phyloP scores from a whole-genome alignment of 768 basidiomycete species.

The Tremella fuciformis region DNA sequence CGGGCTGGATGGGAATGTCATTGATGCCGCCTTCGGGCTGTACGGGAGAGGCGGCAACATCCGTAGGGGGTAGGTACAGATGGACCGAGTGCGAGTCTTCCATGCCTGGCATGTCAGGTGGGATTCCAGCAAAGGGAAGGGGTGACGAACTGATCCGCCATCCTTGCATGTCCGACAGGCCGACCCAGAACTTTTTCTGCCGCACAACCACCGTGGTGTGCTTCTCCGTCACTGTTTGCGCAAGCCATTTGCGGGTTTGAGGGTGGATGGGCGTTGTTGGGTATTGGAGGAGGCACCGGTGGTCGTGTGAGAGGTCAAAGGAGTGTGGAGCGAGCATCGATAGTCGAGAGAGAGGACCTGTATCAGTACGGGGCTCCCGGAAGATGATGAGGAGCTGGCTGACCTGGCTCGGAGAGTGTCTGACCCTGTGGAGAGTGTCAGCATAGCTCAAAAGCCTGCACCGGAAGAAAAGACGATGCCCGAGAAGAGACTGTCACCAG shows the following conservation, averaged over 20 bases:
- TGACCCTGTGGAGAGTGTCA: constrained; percentile 40
- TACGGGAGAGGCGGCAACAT: constrained; percentile 16
- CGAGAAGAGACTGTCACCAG: background rate
- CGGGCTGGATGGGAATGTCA: constrained; percentile 42
- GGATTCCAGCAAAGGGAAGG: constrained; percentile 3
- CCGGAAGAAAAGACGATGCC: background rate
- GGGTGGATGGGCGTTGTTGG: background rate
- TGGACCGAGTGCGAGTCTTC: constrained; percentile 87
- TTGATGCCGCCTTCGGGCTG: constrained; percentile 14
- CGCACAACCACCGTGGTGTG: constrained; percentile 56
- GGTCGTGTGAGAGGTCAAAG: constrained; percentile 6
- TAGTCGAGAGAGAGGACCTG: constrained; percentile 1
- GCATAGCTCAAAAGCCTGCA: background rate
- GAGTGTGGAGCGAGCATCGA: background rate
- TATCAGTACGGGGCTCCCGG: constrained; percentile 9
- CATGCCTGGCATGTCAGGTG: constrained; percentile 65
- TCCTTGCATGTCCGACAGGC: constrained; percentile 95
- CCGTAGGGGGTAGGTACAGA: constrained; percentile 58
- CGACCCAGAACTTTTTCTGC: constrained; percentile 58
- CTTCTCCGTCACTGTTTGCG: constrained; percentile 63
- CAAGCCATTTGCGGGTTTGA: background rate
- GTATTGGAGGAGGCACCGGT: constrained; percentile 1
- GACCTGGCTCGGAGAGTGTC: constrained; percentile 51
- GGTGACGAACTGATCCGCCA: constrained; percentile 88
- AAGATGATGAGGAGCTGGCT: background rate